These are phyloP conservation scores for Candida schatavii DNA, from an alignment of 805 yeast species.

Conservation along the genomic window DNA sequence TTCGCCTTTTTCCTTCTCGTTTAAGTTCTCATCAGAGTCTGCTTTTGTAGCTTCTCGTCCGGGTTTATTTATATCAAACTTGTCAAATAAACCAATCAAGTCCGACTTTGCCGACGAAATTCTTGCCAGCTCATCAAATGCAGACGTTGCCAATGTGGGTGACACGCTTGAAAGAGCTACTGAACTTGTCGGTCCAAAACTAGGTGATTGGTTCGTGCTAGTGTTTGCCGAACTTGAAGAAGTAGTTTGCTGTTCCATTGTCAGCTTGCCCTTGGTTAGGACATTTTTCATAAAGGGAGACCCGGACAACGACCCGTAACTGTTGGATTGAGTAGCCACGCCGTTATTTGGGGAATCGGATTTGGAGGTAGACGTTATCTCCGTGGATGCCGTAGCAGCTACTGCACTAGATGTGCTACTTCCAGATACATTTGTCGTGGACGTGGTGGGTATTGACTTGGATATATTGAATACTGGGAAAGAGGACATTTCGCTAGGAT, in stretches of 20 bases:
- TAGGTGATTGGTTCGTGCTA: slow-evolving; percentile 4
- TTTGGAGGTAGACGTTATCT: background rate
- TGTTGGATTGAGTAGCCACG: too few species aligned
- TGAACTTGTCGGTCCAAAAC: slow-evolving; percentile 7
- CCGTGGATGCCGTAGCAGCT: background rate
- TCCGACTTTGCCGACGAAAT: slow-evolving; percentile 12
- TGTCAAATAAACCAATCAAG: slow-evolving; percentile 33
- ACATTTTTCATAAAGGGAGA: slow-evolving; percentile 18
- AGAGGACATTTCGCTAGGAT: too few species aligned
- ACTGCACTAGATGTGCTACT: background rate
- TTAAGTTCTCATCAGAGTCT: background rate
- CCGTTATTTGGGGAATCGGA: slow-evolving; percentile 6
- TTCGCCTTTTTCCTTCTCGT: slow-evolving; percentile 8
- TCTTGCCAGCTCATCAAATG: slow-evolving; percentile 10
- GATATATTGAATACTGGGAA: slow-evolving; percentile 32
- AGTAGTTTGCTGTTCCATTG: slow-evolving; percentile 11
- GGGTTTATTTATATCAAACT: slow-evolving; percentile 24
- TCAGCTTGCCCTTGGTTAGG: slow-evolving; percentile 7
- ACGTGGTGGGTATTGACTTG: slow-evolving; percentile 41
- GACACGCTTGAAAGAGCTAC: slow-evolving; percentile 16
- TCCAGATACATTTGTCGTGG: slow-evolving; percentile 31
- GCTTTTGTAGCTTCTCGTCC: slow-evolving; percentile 1
- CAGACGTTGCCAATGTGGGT: slow-evolving; percentile 19
- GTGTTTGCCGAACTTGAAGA: slow-evolving; percentile 9
- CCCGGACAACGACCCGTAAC: slow-evolving; percentile 6